These are phyloP conservation scores for Gelatoporia subvermispora DNA, from an alignment of 768 basidiomycete species.

Conservation along the genomic window DNA sequence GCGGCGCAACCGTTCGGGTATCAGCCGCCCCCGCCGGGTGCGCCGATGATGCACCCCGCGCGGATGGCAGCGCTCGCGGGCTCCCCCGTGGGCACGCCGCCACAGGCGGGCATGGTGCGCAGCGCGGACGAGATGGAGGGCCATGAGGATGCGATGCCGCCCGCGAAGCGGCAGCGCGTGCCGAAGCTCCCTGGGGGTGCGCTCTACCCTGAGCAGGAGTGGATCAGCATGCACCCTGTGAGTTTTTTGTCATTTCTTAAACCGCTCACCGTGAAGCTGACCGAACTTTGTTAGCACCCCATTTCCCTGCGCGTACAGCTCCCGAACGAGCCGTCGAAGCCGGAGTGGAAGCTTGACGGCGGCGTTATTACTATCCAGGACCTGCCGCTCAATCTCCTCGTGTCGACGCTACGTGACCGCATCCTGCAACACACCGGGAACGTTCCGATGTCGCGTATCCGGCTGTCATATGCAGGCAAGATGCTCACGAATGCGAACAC, in stretches of 20 bases:
- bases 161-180: conserved; percentile 84
- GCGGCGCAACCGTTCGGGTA: conserved; percentile 76
- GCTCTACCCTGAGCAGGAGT: conserved; percentile 82
- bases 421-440: conserved; percentile 77
- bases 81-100: conserved; percentile 39
- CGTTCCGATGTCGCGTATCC: conserved; percentile 73
- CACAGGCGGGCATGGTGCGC: conserved; percentile 69
- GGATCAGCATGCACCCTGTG: conserved; percentile 86
- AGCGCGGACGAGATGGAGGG: conserved; percentile 81
- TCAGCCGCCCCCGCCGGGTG: conserved; percentile 50
- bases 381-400: conserved; percentile 75
- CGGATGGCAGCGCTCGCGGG: conserved; percentile 33
- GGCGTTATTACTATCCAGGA: conserved; percentile 72
- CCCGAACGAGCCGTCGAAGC: conserved; percentile 74
- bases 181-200: conserved; percentile 82
- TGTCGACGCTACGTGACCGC: conserved; percentile 87
- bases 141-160: conserved; percentile 55
- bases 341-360: conserved; percentile 93
- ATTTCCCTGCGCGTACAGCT: conserved; percentile 83
- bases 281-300: conserved; percentile 53
- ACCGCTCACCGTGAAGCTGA: not conserved
- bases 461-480: conserved; percentile 75
- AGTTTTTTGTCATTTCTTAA: conserved; percentile 20
- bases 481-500: conserved; percentile 84
- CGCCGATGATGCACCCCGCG: conserved; percentile 26